Base-by-base conservation (phyloP, 2,329 filamentous ascomycete genomes). In the Paracoccidioides lutzii region DNA sequence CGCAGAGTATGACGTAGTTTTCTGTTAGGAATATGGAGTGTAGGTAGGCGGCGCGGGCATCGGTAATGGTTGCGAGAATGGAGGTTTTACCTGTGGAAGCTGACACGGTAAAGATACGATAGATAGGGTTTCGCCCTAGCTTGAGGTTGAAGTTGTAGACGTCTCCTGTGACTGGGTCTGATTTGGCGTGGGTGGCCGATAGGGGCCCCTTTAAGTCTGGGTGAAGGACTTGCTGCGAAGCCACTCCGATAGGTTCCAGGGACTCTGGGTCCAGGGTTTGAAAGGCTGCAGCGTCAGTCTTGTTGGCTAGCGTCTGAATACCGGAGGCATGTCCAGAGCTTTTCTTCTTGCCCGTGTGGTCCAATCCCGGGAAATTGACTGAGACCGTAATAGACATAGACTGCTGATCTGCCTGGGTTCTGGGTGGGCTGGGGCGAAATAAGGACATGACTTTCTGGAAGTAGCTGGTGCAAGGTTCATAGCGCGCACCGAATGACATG, bases 111-210 rank as follows among this genome's bases (percentile, higher is more conserved):
- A 90, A 93, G 14, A 93, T 65, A 14, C 85, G 81, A 65, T 91
- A 93, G 0, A 76, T 81, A 0, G 80, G 68, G 0, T 65, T 66
- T 0, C 66, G 69, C 0, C 82, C 83, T 15, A 87, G 67, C 0
- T 82, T 76, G n/a, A 90, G 78, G 64, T 94, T 94, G 71, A 81
- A 91, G 70, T 93, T 94, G 76, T 81, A 91, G 5, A 87, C 65
- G 59, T 93, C 87, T 5, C 88, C 88, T 0, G 83, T 90, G 0
- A 71, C 68, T 0, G 84, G 85, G 65, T 93, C 87, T 0, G 80
- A 78, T 55, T 84, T 82, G 0, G 84, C 81, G 66, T 94, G 89
- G 0, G 88, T 81, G 42, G 80, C 84, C 1, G 84, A 84, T 12
- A 87, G 66, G 0, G 78, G 79, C 0, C 88, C 88, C 10, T 74